A percentile compares a stretch with the other conserved stretches of the same genome.
These are phyloP conservation scores for Salix dunnii DNA, from an alignment of 345 rosid genomes.

Conservation along the genomic window DNA sequence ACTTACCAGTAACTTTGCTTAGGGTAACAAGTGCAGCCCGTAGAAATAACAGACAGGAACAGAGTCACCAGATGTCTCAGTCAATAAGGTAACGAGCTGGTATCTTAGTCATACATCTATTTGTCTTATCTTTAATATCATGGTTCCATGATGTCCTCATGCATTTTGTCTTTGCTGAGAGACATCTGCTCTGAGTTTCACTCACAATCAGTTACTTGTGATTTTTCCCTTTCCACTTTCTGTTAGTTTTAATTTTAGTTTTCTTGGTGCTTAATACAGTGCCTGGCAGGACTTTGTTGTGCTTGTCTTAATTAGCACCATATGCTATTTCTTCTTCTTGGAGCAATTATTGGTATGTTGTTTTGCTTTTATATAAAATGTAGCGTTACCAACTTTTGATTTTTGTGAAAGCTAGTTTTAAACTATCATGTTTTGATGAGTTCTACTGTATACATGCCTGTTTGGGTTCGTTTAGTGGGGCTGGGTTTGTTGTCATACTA, in stretches of 20 bases:
- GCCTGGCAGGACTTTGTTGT: constrained; percentile 93
- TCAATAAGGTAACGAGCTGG: constrained; percentile 45
- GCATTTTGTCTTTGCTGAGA: not conserved
- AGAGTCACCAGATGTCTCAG: constrained; percentile 47
- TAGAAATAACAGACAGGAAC: constrained; percentile 44
- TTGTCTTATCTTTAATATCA: constrained; percentile 1
- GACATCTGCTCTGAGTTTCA: not conserved
- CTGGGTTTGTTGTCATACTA: not conserved
- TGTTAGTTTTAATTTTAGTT: constrained; percentile 7
- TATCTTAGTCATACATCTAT: not conserved
- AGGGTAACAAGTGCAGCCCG: constrained; percentile 52
- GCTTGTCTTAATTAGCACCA: constrained; percentile 79
- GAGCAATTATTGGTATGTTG: constrained; percentile 81
- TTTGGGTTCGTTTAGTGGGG: not conserved
- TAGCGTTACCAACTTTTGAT: not conserved
- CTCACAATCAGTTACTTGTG: constrained; percentile 3
- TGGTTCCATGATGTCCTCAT: not conserved
- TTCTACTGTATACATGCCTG: not conserved
- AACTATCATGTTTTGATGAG: not conserved
- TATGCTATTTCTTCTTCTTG: constrained; percentile 95
- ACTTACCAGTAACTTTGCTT: constrained; percentile 83
- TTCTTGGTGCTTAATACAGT: constrained; percentile 43
- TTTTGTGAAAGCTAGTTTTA: not conserved
- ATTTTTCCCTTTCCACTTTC: not conserved
- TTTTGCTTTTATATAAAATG: constrained; percentile 7